Conservation (phyloP, 495 filamentous ascomycete genomes). For the Aspergillus affinis region DNA sequence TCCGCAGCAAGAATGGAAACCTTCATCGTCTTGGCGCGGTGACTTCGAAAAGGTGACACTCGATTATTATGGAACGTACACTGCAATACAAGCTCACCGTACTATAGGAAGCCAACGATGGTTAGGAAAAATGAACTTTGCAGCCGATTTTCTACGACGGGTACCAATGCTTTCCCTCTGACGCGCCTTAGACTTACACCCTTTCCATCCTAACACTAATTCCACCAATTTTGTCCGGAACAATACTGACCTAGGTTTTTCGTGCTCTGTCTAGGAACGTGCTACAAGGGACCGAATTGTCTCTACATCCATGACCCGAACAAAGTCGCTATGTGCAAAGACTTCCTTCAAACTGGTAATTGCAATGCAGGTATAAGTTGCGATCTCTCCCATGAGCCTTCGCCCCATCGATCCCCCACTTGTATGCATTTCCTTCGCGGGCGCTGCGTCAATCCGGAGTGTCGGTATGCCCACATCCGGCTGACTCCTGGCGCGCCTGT, state of each 20-base stretch:
- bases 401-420: conserved; percentile 77
- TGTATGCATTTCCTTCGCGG: conserved; percentile 91
- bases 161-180: conserved; percentile 53
- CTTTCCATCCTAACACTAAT: conserved; percentile 10
- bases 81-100: conserved; percentile 22
- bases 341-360: conserved; percentile 74
- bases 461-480: conserved; percentile 85
- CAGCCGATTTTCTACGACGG: conserved; percentile 87
- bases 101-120: conserved; percentile 42
- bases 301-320: conserved; percentile 80
- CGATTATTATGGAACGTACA: neutral
- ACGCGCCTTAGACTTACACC: conserved; percentile 3
- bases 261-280: conserved; percentile 61
- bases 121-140: conserved; percentile 75
- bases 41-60: conserved; percentile 42
- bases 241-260: conserved; percentile 14
- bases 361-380: conserved; percentile 80
- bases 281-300: conserved; percentile 76
- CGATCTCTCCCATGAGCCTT: conserved; percentile 90
- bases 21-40: conserved; percentile 64
- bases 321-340: conserved; percentile 90
- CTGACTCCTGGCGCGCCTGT: conserved; percentile 80
- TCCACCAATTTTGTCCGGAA: conserved; percentile 4
- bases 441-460: conserved; percentile 83
- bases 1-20: conserved; percentile 89